A percentile compares a stretch with the other conserved stretches of the same genome.
Conservation (phyloP, 495 filamentous ascomycete species). For the Parmelia sp. region DNA sequence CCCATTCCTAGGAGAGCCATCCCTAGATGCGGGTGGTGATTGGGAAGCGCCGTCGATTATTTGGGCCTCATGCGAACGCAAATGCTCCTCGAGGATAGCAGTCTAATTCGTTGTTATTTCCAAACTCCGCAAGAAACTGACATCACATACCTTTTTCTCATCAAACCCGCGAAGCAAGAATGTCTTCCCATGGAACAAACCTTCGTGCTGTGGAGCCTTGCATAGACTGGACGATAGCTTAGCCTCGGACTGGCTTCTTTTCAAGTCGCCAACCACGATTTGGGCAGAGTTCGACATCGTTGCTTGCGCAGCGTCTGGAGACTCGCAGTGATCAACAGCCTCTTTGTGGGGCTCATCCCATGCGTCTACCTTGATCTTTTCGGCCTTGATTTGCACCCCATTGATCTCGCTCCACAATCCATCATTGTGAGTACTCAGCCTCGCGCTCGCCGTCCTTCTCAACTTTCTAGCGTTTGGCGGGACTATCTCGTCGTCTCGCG, state of each 20-base stretch:
- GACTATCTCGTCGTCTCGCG: constrained; percentile 27
- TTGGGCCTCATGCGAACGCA: constrained; percentile 48
- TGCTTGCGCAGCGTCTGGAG: neutral
- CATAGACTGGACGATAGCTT: neutral
- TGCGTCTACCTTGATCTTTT: constrained; percentile 12
- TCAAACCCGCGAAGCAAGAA: constrained; percentile 66
- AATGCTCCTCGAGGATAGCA: constrained; percentile 43
- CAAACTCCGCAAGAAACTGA: neutral
- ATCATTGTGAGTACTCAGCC: constrained; percentile 69
- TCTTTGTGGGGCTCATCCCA: constrained; percentile 23
- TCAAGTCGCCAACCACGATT: neutral
- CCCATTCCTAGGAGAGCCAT: constrained; percentile 37
- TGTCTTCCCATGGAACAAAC: constrained; percentile 47
- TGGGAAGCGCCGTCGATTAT: constrained; percentile 39
- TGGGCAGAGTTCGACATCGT: neutral
- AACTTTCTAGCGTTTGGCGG: constrained; percentile 51
- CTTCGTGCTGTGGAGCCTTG: constrained; percentile 23
- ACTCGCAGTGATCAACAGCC: neutral
- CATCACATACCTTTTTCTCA: constrained; percentile 40
- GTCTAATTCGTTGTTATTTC: constrained; percentile 29
- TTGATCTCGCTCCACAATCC: constrained; percentile 86
- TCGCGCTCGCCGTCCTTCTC: constrained; percentile 71
- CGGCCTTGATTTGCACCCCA: constrained; percentile 40
- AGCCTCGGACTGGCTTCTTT: constrained; percentile 1
- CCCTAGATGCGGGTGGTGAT: constrained; percentile 37